Evolutionary conservation across 495 filamentous ascomycete genomes (phyloP).

Genomic region (Peziza echinospora): DNA sequence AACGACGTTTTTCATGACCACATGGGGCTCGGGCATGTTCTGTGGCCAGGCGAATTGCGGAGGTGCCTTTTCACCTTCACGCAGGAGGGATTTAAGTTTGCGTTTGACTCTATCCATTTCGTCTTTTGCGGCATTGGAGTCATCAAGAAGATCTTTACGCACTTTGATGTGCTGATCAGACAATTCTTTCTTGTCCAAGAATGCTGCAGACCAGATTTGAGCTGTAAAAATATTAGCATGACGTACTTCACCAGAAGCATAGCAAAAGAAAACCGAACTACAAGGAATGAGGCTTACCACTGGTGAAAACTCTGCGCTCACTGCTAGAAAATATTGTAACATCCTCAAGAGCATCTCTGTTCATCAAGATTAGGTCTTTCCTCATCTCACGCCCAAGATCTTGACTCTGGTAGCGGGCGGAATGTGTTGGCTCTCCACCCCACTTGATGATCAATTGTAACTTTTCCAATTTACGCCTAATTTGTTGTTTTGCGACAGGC

Average conservation of each 20-base stretch:
- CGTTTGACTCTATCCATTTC: slow-evolving; percentile 97
- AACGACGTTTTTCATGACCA: slow-evolving; percentile 77
- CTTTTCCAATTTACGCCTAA: slow-evolving; percentile 79
- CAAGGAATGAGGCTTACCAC: slow-evolving; percentile 31
- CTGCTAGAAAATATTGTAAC: slow-evolving; percentile 87
- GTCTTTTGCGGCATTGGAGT: slow-evolving; percentile 98
- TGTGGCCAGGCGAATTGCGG: slow-evolving; percentile 96
- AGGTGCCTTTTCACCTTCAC: slow-evolving; percentile 70
- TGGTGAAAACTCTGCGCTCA: slow-evolving; percentile 80
- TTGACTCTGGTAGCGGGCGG: slow-evolving; percentile 83
- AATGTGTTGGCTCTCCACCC: slow-evolving; percentile 96
- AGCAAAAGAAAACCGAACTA: slow-evolving; percentile 1
- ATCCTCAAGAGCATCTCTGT: slow-evolving; percentile 70
- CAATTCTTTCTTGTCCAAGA: slow-evolving; percentile 69
- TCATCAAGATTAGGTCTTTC: slow-evolving; percentile 74
- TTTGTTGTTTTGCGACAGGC: slow-evolving; percentile 42
- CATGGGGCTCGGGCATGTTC: slow-evolving; percentile 68
- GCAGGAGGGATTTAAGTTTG: slow-evolving; percentile 76
- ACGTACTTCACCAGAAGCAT: slow-evolving; percentile 10
- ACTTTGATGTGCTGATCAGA: slow-evolving; percentile 65
- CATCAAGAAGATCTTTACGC: slow-evolving; percentile 84
- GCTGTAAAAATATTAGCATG: slow-evolving; percentile 24
- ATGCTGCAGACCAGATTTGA: slow-evolving; percentile 86
- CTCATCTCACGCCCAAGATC: slow-evolving; percentile 89
- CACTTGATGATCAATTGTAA: slow-evolving; percentile 96